Evolutionary conservation across 1,139 yeast genomes (phyloP), one percentile per base, ranked within the genome.

Genomic region (Candida tropicalis): DNA sequence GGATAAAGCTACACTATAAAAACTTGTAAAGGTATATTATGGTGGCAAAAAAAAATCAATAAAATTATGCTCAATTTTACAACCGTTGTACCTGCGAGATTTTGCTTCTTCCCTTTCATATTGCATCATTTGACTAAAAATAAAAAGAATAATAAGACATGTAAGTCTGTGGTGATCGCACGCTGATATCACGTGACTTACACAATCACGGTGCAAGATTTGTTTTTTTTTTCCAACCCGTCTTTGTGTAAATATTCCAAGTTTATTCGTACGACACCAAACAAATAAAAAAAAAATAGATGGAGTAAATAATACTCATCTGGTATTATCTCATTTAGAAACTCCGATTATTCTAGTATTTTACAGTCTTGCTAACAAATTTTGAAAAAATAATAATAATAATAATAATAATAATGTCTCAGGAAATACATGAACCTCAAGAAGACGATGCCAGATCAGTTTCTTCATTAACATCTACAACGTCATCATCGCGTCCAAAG

Each of bases 401-500:
- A n/a, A n/a, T n/a, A n/a, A n/a, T n/a, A n/a, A n/a, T 20, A 4
- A 20, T 6, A 3, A 20, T 20, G 23, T 20, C 23, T 6, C 4
- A 2, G 4, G 8, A 9, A 9, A 20, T 20, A 25, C 33, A 33
- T 27, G 41, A 39, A 23, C 22, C 27, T 12, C 31, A 40, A 23
- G 44, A 35, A 11, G 49, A 37, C 15, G 38, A 45, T 34, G 40
- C 42, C 12, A 35, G 33, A 34, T 44, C 47, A 4, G 39, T 43
- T 20, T 33, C 49, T 33, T 45, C 56, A 13, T 24, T 16, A 24
- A 35, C 41, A 7, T 48, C 55, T 9, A 44, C 52, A 4, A 31
- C 46, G 9, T 43, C 57, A 5, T 62, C 79, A 25, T 65, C 74
- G 20, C 66, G 87, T 47, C 71, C 79, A 0, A 87, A 87, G 56